phyloP scores from a whole-genome alignment of 352 stramenopile species.

The Pythium oligandrum region DNA sequence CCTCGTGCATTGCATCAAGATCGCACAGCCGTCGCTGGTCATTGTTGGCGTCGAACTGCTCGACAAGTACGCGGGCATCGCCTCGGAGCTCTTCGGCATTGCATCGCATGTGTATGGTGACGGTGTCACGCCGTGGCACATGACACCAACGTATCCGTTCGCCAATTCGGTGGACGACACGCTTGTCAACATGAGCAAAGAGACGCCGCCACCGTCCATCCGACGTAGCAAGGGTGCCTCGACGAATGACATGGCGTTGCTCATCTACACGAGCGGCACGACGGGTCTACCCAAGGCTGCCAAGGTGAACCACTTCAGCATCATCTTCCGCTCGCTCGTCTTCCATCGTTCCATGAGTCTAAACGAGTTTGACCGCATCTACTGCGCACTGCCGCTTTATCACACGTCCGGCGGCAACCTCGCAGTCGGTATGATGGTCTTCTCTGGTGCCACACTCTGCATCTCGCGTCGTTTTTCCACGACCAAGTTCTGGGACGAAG shows the following conservation, averaged over 20 bases:
- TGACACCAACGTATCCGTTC: conserved; percentile 16
- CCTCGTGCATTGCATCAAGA: conserved; percentile 70
- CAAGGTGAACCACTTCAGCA: conserved; percentile 67
- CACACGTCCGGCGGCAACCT: conserved; percentile 81
- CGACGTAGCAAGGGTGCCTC: conserved; percentile 24
- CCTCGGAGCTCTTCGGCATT: conserved; percentile 28
- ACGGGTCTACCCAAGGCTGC: conserved; percentile 79
- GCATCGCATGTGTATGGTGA: conserved; percentile 50
- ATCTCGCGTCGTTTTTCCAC: conserved; percentile 75
- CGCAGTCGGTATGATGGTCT: conserved; percentile 77
- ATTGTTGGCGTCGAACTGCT: conserved; percentile 44
- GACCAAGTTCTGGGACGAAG: conserved; percentile 73
- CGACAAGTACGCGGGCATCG: conserved; percentile 33
- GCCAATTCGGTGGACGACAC: conserved; percentile 42
- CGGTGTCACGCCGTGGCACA: conserved; percentile 22
- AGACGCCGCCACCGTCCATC: conserved; percentile 15
- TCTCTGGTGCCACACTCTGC: conserved; percentile 65
- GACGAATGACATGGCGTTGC: conserved; percentile 56
- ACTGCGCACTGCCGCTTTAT: conserved; percentile 80
- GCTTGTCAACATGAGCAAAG: conserved; percentile 1
- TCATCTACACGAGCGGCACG: conserved; percentile 87
- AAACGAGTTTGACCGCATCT: conserved; percentile 58
- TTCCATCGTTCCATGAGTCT: conserved; percentile 52
- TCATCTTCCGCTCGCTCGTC: conserved; percentile 52
- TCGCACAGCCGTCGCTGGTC: conserved; percentile 55